phyloP scores from a whole-genome alignment of 1,284 basidiomycete species.

The Leccinum pachyderme region DNA sequence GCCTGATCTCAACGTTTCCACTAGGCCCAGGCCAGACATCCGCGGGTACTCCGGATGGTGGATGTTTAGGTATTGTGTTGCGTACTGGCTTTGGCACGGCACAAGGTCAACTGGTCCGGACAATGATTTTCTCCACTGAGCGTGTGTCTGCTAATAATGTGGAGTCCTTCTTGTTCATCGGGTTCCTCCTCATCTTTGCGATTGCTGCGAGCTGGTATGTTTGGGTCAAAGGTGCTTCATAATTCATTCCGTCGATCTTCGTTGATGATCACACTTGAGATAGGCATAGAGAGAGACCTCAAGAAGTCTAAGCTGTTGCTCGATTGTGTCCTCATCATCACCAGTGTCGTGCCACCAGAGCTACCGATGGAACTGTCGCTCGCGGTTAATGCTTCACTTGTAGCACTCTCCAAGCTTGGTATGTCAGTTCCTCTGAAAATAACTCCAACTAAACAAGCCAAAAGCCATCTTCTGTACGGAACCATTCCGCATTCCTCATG shows the following conservation, averaged over 20 bases:
- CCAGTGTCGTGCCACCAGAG: constrained; percentile 94
- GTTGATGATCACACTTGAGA: constrained; percentile 5
- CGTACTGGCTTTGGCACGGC: constrained; percentile 97
- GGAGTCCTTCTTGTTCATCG: constrained; percentile 94
- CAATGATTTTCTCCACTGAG: constrained; percentile 97
- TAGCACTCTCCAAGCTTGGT: constrained; percentile 92
- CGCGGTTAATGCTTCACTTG: constrained; percentile 91
- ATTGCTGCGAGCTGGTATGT: constrained; percentile 96
- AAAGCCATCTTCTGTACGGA: constrained; percentile 96
- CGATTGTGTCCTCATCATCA: constrained; percentile 93
- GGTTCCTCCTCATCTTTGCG: constrained; percentile 93
- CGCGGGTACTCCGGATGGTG: constrained; percentile 78
- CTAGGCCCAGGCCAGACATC: constrained; percentile 42
- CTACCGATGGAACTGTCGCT: constrained; percentile 94
- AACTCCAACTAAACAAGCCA: neutral
- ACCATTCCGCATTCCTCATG: constrained; percentile 92
- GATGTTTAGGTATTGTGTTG: constrained; percentile 87
- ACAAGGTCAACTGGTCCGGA: constrained; percentile 92
- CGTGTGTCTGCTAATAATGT: constrained; percentile 92
- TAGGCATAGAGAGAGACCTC: constrained; percentile 81
- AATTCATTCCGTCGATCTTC: neutral
- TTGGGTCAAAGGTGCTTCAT: constrained; percentile 78
- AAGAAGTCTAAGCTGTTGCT: constrained; percentile 92
- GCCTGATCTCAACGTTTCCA: neutral
- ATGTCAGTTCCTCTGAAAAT: constrained; percentile 15